Base-by-base conservation (phyloP, 2,329 filamentous ascomycete species). In the Fusarium kyushuense region DNA sequence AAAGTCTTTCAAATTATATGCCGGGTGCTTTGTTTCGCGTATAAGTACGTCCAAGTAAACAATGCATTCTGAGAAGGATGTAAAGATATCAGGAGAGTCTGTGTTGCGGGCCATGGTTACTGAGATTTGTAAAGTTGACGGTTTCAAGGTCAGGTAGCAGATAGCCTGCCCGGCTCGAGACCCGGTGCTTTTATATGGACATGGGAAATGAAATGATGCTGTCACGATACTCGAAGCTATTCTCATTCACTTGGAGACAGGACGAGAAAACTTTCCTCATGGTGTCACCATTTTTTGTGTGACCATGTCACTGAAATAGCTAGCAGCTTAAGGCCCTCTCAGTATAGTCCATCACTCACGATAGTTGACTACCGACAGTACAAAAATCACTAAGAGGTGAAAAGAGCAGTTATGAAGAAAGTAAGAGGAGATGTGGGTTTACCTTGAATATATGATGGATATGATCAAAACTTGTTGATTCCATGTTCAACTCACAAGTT, bases 221-320 rank as follows among this genome's bases (percentile, higher is more conserved):
- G 16, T 48, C 32, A 16, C 21, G 16, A 36, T 30, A 4, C 10
- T 21, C 1, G 27, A 14, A 19, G 45, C 10, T 41, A 29, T 33
- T 48, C 14, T 13, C 14, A 43, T 53, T 65, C 32, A 60, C 32
- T 30, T 14, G 41, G 19, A 33, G 38, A 40, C 27, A 21, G 27
- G 42, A 32, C 32, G 47, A 40, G 64, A 51, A 65, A 58, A 47
- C 30, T 40, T 54, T 54, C 49, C 67, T 38, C 36, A 41, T 41
- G 40, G 65, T 67, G 65, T 53, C 45, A 54, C 64, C 58, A 8
- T 52, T 32, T 41, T 41, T 35, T 46, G 65, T 67, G 65, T 49
- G 45, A 67, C 63, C 30, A 43, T 53, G 10, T 51, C 48, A 64
- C 48, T 54, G 36, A 63, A 21, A 33, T 36, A 54, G 27, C 19